Evolutionary conservation across 1,284 basidiomycete species (phyloP), one percentile per base, ranked within the genome.

Genomic region (Paramarasmius palmivorus): DNA sequence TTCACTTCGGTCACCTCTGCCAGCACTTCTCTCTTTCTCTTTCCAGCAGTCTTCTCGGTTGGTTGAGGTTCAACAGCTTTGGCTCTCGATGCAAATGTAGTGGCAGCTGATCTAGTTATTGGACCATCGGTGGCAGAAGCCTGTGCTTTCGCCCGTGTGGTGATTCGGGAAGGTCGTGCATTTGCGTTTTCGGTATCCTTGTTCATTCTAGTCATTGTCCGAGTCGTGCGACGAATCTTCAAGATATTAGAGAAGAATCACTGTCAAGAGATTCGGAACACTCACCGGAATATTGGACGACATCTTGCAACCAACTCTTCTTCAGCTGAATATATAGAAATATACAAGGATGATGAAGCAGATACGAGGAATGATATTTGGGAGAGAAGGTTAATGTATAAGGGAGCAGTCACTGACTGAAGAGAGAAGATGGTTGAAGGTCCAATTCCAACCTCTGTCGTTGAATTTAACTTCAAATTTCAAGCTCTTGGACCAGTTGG

Each of bases 11-110:
- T 71, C 7, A 75, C 72, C 51, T 75, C 73, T 22, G 66, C 64
- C n/a, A 75, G 51, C 4, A 66, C 71, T 47, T 73, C 72, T 35
- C 73, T 65, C 59, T 73, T 75, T 48, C 71, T 65, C 56, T 73
- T 75, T 3, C 63, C 66, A 10, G 64, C 64, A 20, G 61, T 50
- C 35, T 61, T 60, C 44, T 64, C 61, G 22, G 52, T 42, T n/a
- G 49, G 10, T 26, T 37, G 25, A 39, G 53, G 34, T 19, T 58
- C 61, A 39, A 50, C 54, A 2, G 58, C 47, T 49, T 69, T 69
- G 14, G 59, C 61, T 52, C 63, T 63, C 20, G 65, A 61, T n/a
- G 65, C 59, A 7, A 60, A 57, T 10, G 65, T 63, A 22, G 62
- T 54, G 19, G 59, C 59, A 46, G 57, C 61, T n/a, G 55, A 45